Percentiles rank a stretch among this genome's conserved stretches.
phyloP scores from a whole-genome alignment of 371 early-diverging fungal genomes.

The Mortierella sp. region DNA sequence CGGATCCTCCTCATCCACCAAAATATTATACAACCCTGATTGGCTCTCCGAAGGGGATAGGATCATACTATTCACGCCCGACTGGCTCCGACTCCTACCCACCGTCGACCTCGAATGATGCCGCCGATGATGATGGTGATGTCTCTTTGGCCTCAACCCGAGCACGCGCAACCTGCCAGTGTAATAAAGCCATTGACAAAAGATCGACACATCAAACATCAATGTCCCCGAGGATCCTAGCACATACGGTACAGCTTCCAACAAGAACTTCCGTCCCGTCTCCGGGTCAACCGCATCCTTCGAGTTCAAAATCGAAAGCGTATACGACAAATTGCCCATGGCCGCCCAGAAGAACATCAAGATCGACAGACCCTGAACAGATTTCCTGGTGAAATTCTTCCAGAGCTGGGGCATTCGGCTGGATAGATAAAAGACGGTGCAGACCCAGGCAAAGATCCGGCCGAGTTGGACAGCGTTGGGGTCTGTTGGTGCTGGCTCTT shows the following conservation, averaged over 20 bases:
- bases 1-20: conserved; percentile 41
- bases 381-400: conserved; percentile 70
- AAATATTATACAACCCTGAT: conserved; percentile 32
- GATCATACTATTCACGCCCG: conserved; percentile 39
- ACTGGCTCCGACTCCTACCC: conserved; percentile 4
- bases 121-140: conserved; percentile 26
- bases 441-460: conserved; percentile 75
- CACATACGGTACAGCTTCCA: conserved; percentile 75
- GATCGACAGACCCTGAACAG: conserved; percentile 77
- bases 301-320: conserved; percentile 69
- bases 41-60: conserved; percentile 48
- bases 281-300: conserved; percentile 61
- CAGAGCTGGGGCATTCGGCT: conserved; percentile 80
- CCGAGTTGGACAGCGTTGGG: conserved; percentile 63
- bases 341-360: conserved; percentile 80
- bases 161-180: conserved; percentile 28
- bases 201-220: conserved; percentile 74
- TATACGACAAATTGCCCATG: conserved; percentile 79
- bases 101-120: conserved; percentile 20
- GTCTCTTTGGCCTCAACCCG: conserved; percentile 13
- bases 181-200: conserved; percentile 66
- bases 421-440: conserved; percentile 75
- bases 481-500: conserved; percentile 13
- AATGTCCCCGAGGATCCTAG: conserved; percentile 78
- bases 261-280: conserved; percentile 59